Evolutionary conservation across 352 stramenopile species (phyloP).

Genomic region (Elongisporangium anandrum): DNA sequence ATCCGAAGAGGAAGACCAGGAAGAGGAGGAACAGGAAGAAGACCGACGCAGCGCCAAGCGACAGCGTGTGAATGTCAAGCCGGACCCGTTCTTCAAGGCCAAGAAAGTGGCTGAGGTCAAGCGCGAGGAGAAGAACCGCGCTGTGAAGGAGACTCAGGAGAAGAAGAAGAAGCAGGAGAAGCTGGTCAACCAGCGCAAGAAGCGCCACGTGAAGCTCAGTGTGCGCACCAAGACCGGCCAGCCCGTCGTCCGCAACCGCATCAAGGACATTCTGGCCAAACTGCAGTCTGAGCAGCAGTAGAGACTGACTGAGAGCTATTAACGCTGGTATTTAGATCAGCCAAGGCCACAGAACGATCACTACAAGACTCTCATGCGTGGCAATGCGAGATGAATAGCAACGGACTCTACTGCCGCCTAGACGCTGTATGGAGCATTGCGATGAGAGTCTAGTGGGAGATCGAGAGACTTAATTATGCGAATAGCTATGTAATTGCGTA

Average conservation of each 20-base stretch:
- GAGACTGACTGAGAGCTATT: no score
- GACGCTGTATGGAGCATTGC: no score
- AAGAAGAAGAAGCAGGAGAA: slow-evolving; percentile 50
- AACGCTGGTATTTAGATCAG: no score
- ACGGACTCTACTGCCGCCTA: not conserved
- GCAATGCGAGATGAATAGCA: no score
- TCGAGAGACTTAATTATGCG: not conserved
- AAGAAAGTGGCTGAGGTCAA: slow-evolving; percentile 67
- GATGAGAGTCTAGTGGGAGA: no score
- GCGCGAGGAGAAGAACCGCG: slow-evolving; percentile 45
- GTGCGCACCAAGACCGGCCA: slow-evolving; percentile 73
- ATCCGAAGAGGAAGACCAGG: slow-evolving; percentile 13
- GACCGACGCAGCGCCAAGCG: slow-evolving; percentile 13
- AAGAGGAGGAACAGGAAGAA: slow-evolving; percentile 15
- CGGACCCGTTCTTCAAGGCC: slow-evolving; percentile 81
- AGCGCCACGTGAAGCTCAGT: slow-evolving; percentile 84
- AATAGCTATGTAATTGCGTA: not conserved
- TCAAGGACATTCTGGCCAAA: slow-evolving; percentile 75
- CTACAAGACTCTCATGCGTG: no score
- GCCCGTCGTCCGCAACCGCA: slow-evolving; percentile 83
- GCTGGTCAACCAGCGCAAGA: slow-evolving; percentile 80
- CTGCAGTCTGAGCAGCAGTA: slow-evolving; percentile 52
- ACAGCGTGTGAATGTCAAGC: slow-evolving; percentile 27
- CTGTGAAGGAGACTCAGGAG: slow-evolving; percentile 42
- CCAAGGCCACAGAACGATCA: no score